Percentiles rank a stretch among this genome's conserved stretches.
These are phyloP conservation scores for Xylaria longipes DNA, from an alignment of 495 filamentous ascomycete genomes.

Conservation along the genomic window DNA sequence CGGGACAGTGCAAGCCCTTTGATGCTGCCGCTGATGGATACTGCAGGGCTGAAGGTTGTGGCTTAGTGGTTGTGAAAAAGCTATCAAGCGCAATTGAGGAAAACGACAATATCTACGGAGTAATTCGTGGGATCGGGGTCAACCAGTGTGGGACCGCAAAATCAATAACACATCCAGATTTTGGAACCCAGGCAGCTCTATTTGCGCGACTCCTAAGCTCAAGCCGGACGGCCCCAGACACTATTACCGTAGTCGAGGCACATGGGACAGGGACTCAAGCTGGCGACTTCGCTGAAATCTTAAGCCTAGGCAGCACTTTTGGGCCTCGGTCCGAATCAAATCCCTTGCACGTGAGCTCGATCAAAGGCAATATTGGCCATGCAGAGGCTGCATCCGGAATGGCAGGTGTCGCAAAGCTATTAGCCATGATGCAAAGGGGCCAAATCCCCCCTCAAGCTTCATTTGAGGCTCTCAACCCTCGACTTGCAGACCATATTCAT, in stretches of 20 bases:
- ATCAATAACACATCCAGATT: constrained; percentile 53
- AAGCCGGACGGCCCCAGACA: constrained; percentile 45
- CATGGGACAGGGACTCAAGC: constrained; percentile 49
- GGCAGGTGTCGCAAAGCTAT: constrained; percentile 46
- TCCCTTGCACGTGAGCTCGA: constrained; percentile 49
- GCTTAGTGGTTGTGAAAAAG: constrained; percentile 54
- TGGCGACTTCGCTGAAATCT: constrained; percentile 67
- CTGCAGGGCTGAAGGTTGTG: constrained; percentile 54
- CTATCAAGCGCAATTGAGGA: constrained; percentile 48
- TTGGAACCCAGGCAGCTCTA: constrained; percentile 48
- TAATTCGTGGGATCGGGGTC: constrained; percentile 55
- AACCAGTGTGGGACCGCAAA: constrained; percentile 53
- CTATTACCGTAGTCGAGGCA: constrained; percentile 31
- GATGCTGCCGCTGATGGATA: constrained; percentile 38
- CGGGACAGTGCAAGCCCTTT: constrained; percentile 36
- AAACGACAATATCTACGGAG: constrained; percentile 52
- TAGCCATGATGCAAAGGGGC: constrained; percentile 53
- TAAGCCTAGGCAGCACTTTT: constrained; percentile 69
- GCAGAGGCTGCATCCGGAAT: constrained; percentile 52
- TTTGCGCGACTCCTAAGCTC: constrained; percentile 46
- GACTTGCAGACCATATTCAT: constrained; percentile 29
- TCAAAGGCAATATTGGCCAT: constrained; percentile 59
- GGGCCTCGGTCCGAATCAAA: constrained; percentile 43
- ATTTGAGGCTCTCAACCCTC: constrained; percentile 48
- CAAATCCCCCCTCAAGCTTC: constrained; percentile 51